Evolutionary conservation across 257 asterid species (phyloP).

Genomic region (Avicennia marina): DNA sequence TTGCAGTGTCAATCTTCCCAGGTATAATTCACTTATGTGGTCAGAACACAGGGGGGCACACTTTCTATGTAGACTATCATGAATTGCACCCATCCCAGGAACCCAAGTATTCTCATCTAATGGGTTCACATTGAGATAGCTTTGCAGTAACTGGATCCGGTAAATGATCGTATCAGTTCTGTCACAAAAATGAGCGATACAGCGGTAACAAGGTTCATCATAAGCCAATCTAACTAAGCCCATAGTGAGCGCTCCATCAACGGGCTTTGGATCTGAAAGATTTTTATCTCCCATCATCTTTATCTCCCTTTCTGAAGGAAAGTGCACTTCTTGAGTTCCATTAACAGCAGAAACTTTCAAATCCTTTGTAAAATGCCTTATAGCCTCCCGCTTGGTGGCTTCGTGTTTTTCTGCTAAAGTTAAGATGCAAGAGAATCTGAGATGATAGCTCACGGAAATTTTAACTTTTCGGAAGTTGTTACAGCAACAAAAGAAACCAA

Average conservation of each 20-base stretch:
- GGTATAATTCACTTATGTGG: constrained; percentile 66
- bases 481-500: constrained; percentile 78
- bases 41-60: constrained; percentile 64
- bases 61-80: constrained; percentile 54
- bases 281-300: constrained; percentile 70
- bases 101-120: constrained; percentile 30
- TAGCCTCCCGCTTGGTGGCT: constrained; percentile 66
- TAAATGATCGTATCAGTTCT: constrained; percentile 48
- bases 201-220: constrained; percentile 50
- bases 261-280: constrained; percentile 69
- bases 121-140: constrained; percentile 27
- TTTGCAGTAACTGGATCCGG: constrained; percentile 52
- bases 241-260: constrained; percentile 62
- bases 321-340: constrained; percentile 38
- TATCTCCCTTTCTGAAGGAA: constrained; percentile 84
- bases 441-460: constrained; percentile 63
- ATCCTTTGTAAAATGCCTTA: constrained; percentile 78
- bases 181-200: constrained; percentile 72
- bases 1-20: constrained; percentile 73
- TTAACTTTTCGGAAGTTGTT: constrained; percentile 74
- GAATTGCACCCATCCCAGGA: constrained; percentile 51
- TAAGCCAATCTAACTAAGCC: constrained; percentile 63
- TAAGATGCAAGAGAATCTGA: constrained; percentile 78
- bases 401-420: constrained; percentile 92
- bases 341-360: constrained; percentile 35